These are phyloP conservation scores for Nemania bipapillata DNA, from an alignment of 2,329 filamentous ascomycete genomes.

Conservation along the genomic window DNA sequence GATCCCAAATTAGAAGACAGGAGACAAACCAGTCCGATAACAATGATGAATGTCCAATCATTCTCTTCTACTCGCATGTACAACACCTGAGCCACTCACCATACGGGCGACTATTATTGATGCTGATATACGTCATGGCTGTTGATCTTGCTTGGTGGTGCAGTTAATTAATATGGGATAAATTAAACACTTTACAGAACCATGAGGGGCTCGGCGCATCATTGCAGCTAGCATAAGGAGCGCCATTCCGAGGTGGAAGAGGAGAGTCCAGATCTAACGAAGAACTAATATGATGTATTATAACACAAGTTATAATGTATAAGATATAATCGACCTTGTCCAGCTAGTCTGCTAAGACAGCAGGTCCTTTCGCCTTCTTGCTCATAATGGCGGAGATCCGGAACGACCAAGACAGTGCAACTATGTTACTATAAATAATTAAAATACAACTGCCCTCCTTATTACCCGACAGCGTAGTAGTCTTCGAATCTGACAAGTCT, in stretches of 20 bases:
- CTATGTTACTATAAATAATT: conserved; percentile 30
- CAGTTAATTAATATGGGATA: conserved; percentile 33
- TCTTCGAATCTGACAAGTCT: conserved; percentile 3
- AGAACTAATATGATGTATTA: neutral
- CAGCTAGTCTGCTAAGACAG: neutral
- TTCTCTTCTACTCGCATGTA: neutral
- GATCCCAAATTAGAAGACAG: neutral
- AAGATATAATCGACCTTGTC: neutral
- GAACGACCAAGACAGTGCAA: conserved; percentile 13
- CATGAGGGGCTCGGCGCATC: conserved; percentile 6
- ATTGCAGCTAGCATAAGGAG: neutral
- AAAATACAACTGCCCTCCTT: conserved; percentile 4
- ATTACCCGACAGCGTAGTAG: conserved; percentile 27
- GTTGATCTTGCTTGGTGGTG: conserved; percentile 13
- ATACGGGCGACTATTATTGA: neutral
- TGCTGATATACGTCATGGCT: conserved; percentile 29
- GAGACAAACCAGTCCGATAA: neutral
- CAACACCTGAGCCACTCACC: neutral
- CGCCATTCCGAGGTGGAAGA: neutral
- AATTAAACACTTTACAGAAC: conserved; percentile 15
- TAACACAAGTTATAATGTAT: neutral
- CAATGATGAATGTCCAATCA: neutral
- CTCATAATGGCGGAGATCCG: conserved; percentile 13
- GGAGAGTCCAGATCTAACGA: neutral
- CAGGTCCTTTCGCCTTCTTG: neutral